Evolutionary conservation across 805 yeast genomes (phyloP), one percentile per base, ranked within the genome.

Genomic region (Debaryomyces tyrocola): DNA sequence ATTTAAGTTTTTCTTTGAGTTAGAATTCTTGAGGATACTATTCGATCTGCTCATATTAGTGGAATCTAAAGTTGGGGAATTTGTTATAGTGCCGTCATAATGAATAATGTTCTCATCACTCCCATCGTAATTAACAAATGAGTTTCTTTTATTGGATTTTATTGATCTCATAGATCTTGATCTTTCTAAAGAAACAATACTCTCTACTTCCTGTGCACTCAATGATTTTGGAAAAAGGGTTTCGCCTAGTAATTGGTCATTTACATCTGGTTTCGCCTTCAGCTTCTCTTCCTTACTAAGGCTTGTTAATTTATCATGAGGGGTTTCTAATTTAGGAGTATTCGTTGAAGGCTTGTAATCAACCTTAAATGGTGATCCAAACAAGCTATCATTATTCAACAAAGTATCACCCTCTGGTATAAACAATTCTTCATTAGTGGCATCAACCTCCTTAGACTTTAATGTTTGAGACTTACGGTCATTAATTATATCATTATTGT

Each of bases 171-270:
- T 70, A 4, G 83, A 78, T 41, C 82, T 59, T 6, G 86, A 79
- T 49, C 91, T 74, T 61, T 87, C 95, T 37, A 87, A 59, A 6
- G 85, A 77, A 2, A 85, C 84, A 47, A 87, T 87, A 39, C 87
- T 83, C 52, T 84, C 87, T 9, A 87, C 87, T 57, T 87, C 95
- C 43, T 77, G 80, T 0, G 79, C 72, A 47, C 77, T 84, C 28
- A 87, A 67, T 2, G 82, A 78, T 58, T 83, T 86, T 0, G 95
- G 95, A 61, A 87, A 87, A 20, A 87, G 62, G 0, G 83, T 80
- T 46, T 85, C 77, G 3, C 78, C 77, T 6, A 67, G 53, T 9
- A 70, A 51, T 36, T 59, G 66, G 29, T 59, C 64, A 18, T 51
- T 57, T 15, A 44, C 33, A 28, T 43, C 43, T 11, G 14, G 47